Evolutionary conservation across 1,284 basidiomycete genomes (phyloP).

Genomic region (Pseudomicrostroma phylloplanum): DNA sequence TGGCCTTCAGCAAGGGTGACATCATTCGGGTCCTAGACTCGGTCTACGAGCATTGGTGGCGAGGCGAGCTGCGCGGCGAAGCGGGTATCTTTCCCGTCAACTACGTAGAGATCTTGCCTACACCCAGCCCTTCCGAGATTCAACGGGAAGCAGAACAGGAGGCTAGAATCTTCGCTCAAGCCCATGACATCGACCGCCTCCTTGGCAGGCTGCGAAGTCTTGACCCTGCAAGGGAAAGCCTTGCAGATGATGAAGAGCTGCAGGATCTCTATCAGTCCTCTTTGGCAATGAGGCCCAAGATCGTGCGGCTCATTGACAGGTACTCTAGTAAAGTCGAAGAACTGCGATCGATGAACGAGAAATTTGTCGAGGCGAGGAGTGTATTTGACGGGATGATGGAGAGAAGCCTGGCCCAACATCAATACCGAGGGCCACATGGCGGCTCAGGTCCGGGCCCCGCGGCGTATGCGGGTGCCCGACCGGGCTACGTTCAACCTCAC

Average conservation of each 20-base stretch:
- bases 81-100: slow-evolving; percentile 98
- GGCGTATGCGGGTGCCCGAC: slow-evolving; percentile 14
- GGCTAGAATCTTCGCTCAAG: slow-evolving; percentile 74
- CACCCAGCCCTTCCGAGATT: slow-evolving; percentile 71
- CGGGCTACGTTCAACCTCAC: slow-evolving; percentile 12
- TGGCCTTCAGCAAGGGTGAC: slow-evolving; percentile 87
- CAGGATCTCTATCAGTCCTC: slow-evolving; percentile 84
- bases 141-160: slow-evolving; percentile 82
- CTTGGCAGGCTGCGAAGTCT: slow-evolving; percentile 71
- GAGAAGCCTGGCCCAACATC: slow-evolving; percentile 69
- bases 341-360: slow-evolving; percentile 81
- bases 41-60: slow-evolving; percentile 97
- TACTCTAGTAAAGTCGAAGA: slow-evolving; percentile 61
- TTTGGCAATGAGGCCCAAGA: slow-evolving; percentile 83
- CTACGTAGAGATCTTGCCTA: slow-evolving; percentile 87
- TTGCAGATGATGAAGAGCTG: slow-evolving; percentile 82
- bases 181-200: slow-evolving; percentile 79
- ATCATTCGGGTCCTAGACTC: slow-evolving; percentile 92
- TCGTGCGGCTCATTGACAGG: slow-evolving; percentile 92
- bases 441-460: neutral
- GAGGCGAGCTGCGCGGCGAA: slow-evolving; percentile 81
- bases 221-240: slow-evolving; percentile 68
- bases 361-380: slow-evolving; percentile 70
- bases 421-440: slow-evolving; percentile 35
- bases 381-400: slow-evolving; percentile 89